Evolutionary conservation across 805 yeast genomes (phyloP).

Genomic region (Candida xyloterini): DNA sequence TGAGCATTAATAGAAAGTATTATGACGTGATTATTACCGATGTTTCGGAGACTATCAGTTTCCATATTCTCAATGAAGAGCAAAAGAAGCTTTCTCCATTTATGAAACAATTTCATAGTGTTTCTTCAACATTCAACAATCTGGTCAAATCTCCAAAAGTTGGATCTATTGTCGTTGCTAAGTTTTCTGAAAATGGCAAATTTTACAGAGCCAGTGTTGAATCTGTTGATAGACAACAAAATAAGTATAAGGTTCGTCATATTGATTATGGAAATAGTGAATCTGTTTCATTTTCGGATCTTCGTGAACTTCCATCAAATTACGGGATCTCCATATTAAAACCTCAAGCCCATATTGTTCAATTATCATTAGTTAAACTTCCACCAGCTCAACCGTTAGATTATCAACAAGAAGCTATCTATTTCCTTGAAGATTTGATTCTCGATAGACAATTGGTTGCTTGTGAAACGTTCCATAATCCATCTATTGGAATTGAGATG

Average conservation of each 20-base stretch:
- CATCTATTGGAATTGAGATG: constrained; percentile 42
- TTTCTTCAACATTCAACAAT: constrained; percentile 33
- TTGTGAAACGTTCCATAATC: constrained; percentile 42
- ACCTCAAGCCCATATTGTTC: constrained; percentile 55
- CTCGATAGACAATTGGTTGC: constrained; percentile 54
- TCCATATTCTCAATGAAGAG: constrained; percentile 41
- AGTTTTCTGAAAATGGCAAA: constrained; percentile 49
- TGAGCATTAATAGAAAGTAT: constrained; percentile 37
- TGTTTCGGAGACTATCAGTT: constrained; percentile 39
- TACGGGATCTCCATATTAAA: constrained; percentile 40
- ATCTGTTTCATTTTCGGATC: constrained; percentile 39
- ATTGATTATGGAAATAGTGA: constrained; percentile 61
- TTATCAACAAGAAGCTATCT: constrained; percentile 52
- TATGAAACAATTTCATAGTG: constrained; percentile 45
- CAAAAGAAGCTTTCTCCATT: constrained; percentile 40
- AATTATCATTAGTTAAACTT: constrained; percentile 48
- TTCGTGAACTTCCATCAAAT: constrained; percentile 53
- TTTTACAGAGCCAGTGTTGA: constrained; percentile 58
- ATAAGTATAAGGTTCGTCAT: constrained; percentile 49
- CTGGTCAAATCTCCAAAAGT: constrained; percentile 43
- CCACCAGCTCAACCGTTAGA: constrained; percentile 59
- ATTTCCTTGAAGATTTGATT: constrained; percentile 50
- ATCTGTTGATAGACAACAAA: constrained; percentile 41
- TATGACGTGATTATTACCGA: constrained; percentile 55
- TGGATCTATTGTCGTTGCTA: constrained; percentile 56